These are phyloP conservation scores for Magnolia kwangsiensis DNA, from an alignment of 164 flowering plant species.

Conservation along the genomic window DNA sequence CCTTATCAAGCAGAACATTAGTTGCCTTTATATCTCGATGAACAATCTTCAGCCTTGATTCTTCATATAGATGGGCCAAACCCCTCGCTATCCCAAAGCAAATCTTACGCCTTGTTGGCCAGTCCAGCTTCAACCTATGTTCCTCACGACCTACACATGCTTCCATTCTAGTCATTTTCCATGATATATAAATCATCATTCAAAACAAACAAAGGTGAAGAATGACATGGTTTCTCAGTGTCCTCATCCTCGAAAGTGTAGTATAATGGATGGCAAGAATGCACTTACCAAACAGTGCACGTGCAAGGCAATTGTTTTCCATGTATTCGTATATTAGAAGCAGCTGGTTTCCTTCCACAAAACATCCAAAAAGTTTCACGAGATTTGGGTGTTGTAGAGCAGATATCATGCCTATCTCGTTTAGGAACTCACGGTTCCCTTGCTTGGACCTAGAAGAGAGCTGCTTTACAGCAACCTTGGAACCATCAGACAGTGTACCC, in stretches of 20 bases:
- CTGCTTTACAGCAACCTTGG: conserved; percentile 56
- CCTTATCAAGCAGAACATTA: conserved; percentile 54
- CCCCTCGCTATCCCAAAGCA: conserved; percentile 62
- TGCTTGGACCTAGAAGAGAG: conserved; percentile 56
- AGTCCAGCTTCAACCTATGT: conserved; percentile 34
- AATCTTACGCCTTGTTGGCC: conserved; percentile 58
- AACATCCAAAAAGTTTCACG: conserved; percentile 50
- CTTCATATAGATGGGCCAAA: conserved; percentile 61
- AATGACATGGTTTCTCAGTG: background rate
- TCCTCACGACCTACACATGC: conserved; percentile 33
- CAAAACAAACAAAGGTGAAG: background rate
- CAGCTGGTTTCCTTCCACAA: conserved; percentile 49
- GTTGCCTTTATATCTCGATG: conserved; percentile 70
- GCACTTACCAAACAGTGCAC: conserved; percentile 43
- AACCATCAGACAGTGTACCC: conserved; percentile 38
- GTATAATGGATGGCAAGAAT: background rate
- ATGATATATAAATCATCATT: background rate
- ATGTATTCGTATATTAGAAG: conserved; percentile 49
- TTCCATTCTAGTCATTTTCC: background rate
- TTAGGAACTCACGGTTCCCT: conserved; percentile 63
- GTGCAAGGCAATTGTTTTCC: conserved; percentile 56
- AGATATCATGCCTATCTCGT: conserved; percentile 64
- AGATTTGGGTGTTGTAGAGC: conserved; percentile 60
- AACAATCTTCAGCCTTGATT: conserved; percentile 60
- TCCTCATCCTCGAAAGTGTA: background rate